Evolutionary conservation across 108 stramenopile genomes (phyloP).

Genomic region (Skeletonema marinoi): DNA sequence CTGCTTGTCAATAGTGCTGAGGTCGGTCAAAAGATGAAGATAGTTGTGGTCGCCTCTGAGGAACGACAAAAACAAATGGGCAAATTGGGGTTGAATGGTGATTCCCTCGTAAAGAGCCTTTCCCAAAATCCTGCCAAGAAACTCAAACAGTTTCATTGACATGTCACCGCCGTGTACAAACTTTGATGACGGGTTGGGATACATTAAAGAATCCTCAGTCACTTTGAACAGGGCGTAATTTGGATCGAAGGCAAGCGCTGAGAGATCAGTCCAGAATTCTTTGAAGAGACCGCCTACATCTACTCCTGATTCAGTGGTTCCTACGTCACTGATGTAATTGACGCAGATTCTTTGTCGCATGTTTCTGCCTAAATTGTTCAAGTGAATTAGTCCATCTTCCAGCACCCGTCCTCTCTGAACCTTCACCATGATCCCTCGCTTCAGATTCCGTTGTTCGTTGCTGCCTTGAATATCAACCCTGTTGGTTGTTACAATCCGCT

Average conservation of each 20-base stretch:
- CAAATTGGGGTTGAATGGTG: slow-evolving; percentile 96
- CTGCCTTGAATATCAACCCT: slow-evolving; percentile 60
- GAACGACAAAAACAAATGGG: slow-evolving; percentile 95
- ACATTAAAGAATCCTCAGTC: slow-evolving; percentile 88
- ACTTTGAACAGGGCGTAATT: slow-evolving; percentile 89
- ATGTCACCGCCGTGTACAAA: slow-evolving; percentile 73
- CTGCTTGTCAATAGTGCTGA: slow-evolving; percentile 88
- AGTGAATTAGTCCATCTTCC: slow-evolving; percentile 81
- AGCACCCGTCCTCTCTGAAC: slow-evolving; percentile 84
- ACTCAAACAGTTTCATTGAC: slow-evolving; percentile 85
- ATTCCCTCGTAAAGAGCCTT: slow-evolving; percentile 96
- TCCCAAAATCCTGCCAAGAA: slow-evolving; percentile 93
- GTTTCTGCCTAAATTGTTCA: slow-evolving; percentile 80
- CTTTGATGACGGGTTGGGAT: slow-evolving; percentile 90
- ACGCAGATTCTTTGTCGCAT: slow-evolving; percentile 84
- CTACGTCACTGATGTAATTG: slow-evolving; percentile 82
- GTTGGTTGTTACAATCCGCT: slow-evolving; percentile 75
- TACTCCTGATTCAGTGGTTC: slow-evolving; percentile 86
- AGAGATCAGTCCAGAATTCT: slow-evolving; percentile 95
- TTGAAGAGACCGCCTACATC: slow-evolving; percentile 99
- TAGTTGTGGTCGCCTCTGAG: slow-evolving; percentile 92
- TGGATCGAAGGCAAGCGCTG: slow-evolving; percentile 87
- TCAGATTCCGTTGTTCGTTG: slow-evolving; percentile 57
- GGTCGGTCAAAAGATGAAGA: slow-evolving; percentile 87
- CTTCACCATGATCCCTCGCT: slow-evolving; percentile 77